Base-by-base conservation (phyloP, 1,284 basidiomycete species). In the Cutaneotrichosporon sp. region DNA sequence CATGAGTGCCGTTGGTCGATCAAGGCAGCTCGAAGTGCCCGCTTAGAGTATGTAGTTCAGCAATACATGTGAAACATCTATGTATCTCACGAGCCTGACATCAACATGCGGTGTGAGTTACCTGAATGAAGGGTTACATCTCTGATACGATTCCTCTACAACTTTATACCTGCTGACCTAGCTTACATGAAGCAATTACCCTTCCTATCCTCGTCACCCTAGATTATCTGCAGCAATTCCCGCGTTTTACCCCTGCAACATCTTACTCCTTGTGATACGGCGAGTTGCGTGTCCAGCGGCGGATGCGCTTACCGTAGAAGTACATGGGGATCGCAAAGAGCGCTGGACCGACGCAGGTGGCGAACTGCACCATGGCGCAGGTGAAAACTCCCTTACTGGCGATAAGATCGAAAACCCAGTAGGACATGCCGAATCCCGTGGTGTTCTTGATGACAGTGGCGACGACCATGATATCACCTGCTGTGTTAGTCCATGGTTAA, bases 391-490 rank as follows among this genome's bases (percentile, higher is more conserved):
- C 52, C 42, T 44, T 48, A 12, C 24, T 16, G 9, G n/a, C 42
- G 19, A 48, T 27, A 5, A 52, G 14, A 19, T 38, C 26, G 44
- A 44, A 51, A 32, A 53, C 48, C 54, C 54, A 59, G 47, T 56
- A 59, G 7, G 31, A 31, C 43, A 59, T 45, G 31, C 31, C 48
- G 22, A 59, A 59, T 14, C 57, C 57, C 16, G 34, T 46, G 14
- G 51, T 53, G 45, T 55, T 52, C 41, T 59, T 59, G 42, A 52
- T 34, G 16, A 55, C 57, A 2, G 54, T 52, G 5, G 54, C 51
- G 43, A 55, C 57, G 33, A 49, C 42, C 54, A 59, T 55, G 39
- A 59, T 55, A 25, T 59, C 57, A 20, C 54, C 57, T 12, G 47
- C 45, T 14, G 56, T 53, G 11, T 51, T 49, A 4, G 49, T 59